Percentiles rank a stretch among this genome's conserved stretches.
phyloP scores from a whole-genome alignment of 768 basidiomycete species.

The Bullera alba region DNA sequence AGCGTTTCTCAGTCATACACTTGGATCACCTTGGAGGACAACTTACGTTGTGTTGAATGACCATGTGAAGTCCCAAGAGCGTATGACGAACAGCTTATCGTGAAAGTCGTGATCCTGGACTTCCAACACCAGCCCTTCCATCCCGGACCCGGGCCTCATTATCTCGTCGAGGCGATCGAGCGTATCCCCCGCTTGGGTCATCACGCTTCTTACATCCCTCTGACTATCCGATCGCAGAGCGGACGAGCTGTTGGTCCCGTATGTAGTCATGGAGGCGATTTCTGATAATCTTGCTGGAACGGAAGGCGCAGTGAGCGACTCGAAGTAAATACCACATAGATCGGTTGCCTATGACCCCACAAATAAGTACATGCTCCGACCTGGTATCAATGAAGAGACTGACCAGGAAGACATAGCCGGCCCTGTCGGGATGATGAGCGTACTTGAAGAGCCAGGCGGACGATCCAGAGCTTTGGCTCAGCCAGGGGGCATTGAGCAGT shows the following conservation, averaged over 20 bases:
- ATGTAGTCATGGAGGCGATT: too few species aligned
- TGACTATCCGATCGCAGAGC: not conserved
- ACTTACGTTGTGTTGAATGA: slow-evolving; percentile 22
- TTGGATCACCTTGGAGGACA: too few species aligned
- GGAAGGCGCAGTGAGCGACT: slow-evolving; percentile 12
- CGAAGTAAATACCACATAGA: slow-evolving; percentile 12
- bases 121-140: slow-evolving; percentile 19
- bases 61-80: slow-evolving; percentile 21
- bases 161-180: slow-evolving; percentile 10
- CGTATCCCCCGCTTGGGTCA: slow-evolving; percentile 8
- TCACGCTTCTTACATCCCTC: not conserved
- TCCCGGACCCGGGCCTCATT: slow-evolving; percentile 2
- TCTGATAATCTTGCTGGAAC: slow-evolving; percentile 7
- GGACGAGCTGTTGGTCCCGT: not conserved
- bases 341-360: slow-evolving; percentile 10
- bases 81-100: slow-evolving; percentile 13
- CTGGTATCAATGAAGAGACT: not conserved
- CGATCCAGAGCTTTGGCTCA: slow-evolving; percentile 3
- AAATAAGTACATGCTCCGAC: not conserved
- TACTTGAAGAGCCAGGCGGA: slow-evolving; percentile 14
- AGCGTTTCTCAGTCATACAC: too few species aligned
- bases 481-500: slow-evolving; percentile 20
- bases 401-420: slow-evolving; percentile 28
- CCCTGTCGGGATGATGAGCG: slow-evolving; percentile 13
- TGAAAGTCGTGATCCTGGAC: not conserved